These are phyloP conservation scores for Vachellia collinsii DNA, from an alignment of 306 rosid species.

Conservation along the genomic window DNA sequence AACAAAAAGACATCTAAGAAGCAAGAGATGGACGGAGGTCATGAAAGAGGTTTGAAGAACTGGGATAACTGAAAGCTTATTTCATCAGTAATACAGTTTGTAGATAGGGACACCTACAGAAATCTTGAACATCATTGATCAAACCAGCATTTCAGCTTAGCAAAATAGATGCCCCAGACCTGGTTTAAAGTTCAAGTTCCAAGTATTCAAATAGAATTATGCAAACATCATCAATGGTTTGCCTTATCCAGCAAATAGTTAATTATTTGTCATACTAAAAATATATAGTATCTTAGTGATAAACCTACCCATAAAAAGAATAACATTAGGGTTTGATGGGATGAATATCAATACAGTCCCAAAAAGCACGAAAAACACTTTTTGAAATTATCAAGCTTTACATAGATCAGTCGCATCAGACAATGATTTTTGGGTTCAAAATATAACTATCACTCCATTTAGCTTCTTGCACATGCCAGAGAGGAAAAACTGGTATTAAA, in stretches of 20 bases:
- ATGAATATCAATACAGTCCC: constrained; percentile 11
- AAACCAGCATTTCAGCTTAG: background rate
- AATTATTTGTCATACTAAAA: background rate
- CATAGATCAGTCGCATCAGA: background rate
- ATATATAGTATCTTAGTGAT: background rate
- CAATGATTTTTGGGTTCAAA: background rate
- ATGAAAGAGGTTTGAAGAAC: constrained; percentile 1
- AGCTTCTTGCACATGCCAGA: constrained; percentile 13
- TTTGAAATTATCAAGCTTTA: background rate
- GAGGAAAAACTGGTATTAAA: constrained; percentile 2
- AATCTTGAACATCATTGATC: background rate
- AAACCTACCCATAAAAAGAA: background rate
- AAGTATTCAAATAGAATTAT: constrained; percentile 23
- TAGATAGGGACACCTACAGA: background rate
- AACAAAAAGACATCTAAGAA: constrained; percentile 35
- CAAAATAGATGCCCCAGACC: constrained; percentile 11
- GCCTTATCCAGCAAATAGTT: constrained; percentile 2
- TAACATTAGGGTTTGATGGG: background rate
- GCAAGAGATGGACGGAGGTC: background rate
- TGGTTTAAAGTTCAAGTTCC: constrained; percentile 16
- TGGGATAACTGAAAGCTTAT: constrained; percentile 2
- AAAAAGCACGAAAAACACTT: background rate
- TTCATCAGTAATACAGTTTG: constrained; percentile 6
- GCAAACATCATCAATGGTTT: background rate
- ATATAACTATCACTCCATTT: background rate